Conservation (phyloP, 2,329 filamentous ascomycete genomes). For the Microcyclospora pomicola region DNA sequence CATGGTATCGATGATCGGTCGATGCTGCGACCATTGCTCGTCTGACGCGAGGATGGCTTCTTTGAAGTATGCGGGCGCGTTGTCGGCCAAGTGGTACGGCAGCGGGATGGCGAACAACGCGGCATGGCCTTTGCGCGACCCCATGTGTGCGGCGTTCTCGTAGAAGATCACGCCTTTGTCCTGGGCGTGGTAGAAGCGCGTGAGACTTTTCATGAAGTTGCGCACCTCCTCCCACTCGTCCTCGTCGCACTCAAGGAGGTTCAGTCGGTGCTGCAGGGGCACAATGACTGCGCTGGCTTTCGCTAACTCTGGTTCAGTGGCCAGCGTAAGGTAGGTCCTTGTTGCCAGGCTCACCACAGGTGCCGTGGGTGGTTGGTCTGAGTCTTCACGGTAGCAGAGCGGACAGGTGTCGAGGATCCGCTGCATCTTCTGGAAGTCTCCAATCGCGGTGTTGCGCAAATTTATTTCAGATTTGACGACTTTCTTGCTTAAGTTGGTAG, state of each 20-base stretch:
- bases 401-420: slow-evolving; percentile 75
- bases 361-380: slow-evolving; percentile 57
- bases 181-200: slow-evolving; percentile 85
- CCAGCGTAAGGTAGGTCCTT: slow-evolving; percentile 72
- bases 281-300: slow-evolving; percentile 77
- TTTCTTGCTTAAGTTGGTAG: slow-evolving; percentile 70
- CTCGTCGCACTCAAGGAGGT: slow-evolving; percentile 94
- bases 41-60: slow-evolving; percentile 83
- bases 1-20: slow-evolving; percentile 81
- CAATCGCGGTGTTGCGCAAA: slow-evolving; percentile 74
- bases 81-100: slow-evolving; percentile 81
- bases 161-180: slow-evolving; percentile 92
- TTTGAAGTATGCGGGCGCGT: slow-evolving; percentile 83
- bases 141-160: slow-evolving; percentile 79
- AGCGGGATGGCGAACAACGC: slow-evolving; percentile 77
- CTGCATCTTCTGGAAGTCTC: slow-evolving; percentile 81
- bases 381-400: slow-evolving; percentile 85
- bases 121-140: slow-evolving; percentile 60
- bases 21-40: slow-evolving; percentile 91
- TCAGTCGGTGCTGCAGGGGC: slow-evolving; percentile 72
- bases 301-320: slow-evolving; percentile 77
- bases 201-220: slow-evolving; percentile 97
- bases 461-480: slow-evolving; percentile 80
- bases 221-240: slow-evolving; percentile 99
- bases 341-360: slow-evolving; percentile 79